Base-by-base conservation (phyloP, 129 eudicot genomes). In the Flaveria linearis region DNA sequence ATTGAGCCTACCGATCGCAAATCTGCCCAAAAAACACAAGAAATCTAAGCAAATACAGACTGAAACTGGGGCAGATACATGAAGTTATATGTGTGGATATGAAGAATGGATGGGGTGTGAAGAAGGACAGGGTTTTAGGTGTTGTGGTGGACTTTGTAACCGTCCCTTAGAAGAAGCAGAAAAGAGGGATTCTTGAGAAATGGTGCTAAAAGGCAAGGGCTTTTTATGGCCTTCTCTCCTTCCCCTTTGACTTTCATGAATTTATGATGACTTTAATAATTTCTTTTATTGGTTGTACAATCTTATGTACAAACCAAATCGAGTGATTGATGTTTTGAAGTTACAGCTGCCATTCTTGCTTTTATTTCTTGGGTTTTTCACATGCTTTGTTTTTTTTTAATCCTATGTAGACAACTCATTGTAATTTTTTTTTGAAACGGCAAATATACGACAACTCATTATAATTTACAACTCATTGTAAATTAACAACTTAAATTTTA, bases 1-100 rank as follows among this genome's bases (percentile, higher is more conserved):
- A 36, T 53, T 73, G 79, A 71, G 82, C 92, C 68, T 73, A 85
- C 92, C 82, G 90, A 89, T 85, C 88, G 57, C 73, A 43, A 74
- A 57, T 78, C 74, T 75, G 79, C 67, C 72, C 71, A 78, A 52
- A 41, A 80, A n/a, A 3, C 16, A 16, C 3, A 73, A 69, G 16
- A 75, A 71, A 76, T 33, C 7, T 3, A 63, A 28, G 46, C 39
- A 65, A 22, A 74, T 26, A 43, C 1, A 52, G 80, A 74, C 45
- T 72, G 66, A 82, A 58, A 41, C 76, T 17, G 75, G 69, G 53
- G 60, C 61, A 61, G 53, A 77, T 61, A 39, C 20, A 61, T 49
- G 63, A 56, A 58, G 8, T 36, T 5, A 51, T 53, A 69, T 23
- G 28, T 12, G 26, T 20, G 3, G 4, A 45, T 45, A 47, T 50